Conservation (phyloP, 73 alveolate species). For the Tetrahymena malaccensis region DNA sequence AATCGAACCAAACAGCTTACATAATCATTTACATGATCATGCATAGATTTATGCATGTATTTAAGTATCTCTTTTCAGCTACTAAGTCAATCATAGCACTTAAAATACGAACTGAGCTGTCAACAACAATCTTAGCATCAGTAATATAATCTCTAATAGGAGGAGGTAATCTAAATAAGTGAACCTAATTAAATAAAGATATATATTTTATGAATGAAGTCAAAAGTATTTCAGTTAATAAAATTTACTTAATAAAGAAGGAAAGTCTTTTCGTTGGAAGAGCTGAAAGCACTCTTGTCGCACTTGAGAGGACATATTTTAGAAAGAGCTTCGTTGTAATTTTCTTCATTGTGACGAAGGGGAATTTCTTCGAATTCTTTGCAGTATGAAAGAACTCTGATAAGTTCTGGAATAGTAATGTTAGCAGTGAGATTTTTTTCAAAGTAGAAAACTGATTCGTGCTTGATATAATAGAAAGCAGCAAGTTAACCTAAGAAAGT, state of each 20-base stretch:
- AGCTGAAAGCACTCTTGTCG: slow-evolving; percentile 70
- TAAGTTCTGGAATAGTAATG: slow-evolving; percentile 41
- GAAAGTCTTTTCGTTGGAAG: slow-evolving; percentile 86
- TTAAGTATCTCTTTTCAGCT: slow-evolving; percentile 41
- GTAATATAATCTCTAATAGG: slow-evolving; percentile 96
- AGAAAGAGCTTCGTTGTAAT: slow-evolving; percentile 88
- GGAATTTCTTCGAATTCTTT: slow-evolving; percentile 95
- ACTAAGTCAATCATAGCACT: slow-evolving; percentile 92
- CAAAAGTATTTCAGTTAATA: background rate
- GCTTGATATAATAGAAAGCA: slow-evolving; percentile 90
- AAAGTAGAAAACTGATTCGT: slow-evolving; percentile 76
- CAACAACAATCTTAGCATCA: slow-evolving; percentile 93
- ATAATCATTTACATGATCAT: slow-evolving; percentile 12
- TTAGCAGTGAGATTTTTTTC: slow-evolving; percentile 52
- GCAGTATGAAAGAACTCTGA: slow-evolving; percentile 69
- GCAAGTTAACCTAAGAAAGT: slow-evolving; percentile 88
- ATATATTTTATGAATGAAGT: background rate
- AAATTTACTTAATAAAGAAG: slow-evolving; percentile 50
- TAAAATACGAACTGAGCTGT: slow-evolving; percentile 83
- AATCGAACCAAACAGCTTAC: slow-evolving; percentile 3
- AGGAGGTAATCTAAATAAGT: slow-evolving; percentile 80
- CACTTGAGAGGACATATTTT: slow-evolving; percentile 76
- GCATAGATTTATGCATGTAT: background rate
- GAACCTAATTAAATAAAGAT: slow-evolving; percentile 58
- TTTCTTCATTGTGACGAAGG: slow-evolving; percentile 97